Percentiles rank a stretch among this genome's conserved stretches.
Conservation (phyloP, 495 filamentous ascomycete genomes). For the Penicillium odoratum region DNA sequence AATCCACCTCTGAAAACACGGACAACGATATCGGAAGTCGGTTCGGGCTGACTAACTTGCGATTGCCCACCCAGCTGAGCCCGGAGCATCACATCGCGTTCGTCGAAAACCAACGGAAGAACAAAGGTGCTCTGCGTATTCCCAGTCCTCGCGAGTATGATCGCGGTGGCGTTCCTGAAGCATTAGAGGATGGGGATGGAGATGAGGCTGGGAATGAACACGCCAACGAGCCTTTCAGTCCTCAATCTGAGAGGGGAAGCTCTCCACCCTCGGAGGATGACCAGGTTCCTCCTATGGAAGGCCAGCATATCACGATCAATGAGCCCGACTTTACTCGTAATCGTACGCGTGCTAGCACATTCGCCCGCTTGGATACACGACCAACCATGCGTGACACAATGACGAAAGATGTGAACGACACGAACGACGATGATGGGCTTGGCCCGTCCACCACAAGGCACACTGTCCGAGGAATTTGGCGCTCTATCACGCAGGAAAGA, state of each 20-base stretch:
- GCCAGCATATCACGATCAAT: constrained; percentile 63
- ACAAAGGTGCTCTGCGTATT: constrained; percentile 73
- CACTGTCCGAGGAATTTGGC: constrained; percentile 38
- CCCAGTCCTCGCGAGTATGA: constrained; percentile 87
- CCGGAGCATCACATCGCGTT: constrained; percentile 84
- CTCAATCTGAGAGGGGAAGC: constrained; percentile 15
- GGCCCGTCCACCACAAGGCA: constrained; percentile 27
- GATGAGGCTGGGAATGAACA: constrained; percentile 25
- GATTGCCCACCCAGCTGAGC: constrained; percentile 53
- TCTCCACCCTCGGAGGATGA: constrained; percentile 25
- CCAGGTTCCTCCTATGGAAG: constrained; percentile 33
- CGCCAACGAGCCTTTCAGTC: constrained; percentile 15
- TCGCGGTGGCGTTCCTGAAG: constrained; percentile 67
- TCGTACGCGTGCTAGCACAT: constrained; percentile 36
- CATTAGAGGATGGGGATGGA: constrained; percentile 52
- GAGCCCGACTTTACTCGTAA: constrained; percentile 51
- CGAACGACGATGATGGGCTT: constrained; percentile 19
- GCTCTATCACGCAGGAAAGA: constrained; percentile 44
- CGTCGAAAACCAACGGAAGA: constrained; percentile 79
- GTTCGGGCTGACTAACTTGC: constrained; percentile 32
- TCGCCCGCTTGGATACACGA: constrained; percentile 42
- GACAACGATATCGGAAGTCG: constrained; percentile 16
- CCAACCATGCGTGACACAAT: constrained; percentile 36
- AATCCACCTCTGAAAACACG: constrained; percentile 21
- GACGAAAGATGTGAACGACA: constrained; percentile 30